phyloP scores from a whole-genome alignment of 2,329 filamentous ascomycete species.

The Aspergillus sp. region DNA sequence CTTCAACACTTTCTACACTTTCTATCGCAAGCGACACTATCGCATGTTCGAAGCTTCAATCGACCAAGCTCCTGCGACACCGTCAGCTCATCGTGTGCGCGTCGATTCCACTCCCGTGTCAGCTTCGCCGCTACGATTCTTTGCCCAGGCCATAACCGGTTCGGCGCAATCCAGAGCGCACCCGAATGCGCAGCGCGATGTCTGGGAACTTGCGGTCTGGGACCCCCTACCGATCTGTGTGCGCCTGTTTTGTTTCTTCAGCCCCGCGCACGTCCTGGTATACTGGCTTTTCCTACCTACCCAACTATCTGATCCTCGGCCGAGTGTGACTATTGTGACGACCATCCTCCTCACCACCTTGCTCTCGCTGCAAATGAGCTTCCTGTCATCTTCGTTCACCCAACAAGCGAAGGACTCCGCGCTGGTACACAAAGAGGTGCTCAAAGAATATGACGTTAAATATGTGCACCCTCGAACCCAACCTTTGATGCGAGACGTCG shows the following conservation, averaged over 20 bases:
- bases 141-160: conserved; percentile 68
- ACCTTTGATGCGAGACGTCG: conserved; percentile 73
- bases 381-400: conserved; percentile 71
- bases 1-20: conserved; percentile 77
- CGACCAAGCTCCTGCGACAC: conserved; percentile 72
- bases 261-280: conserved; percentile 85
- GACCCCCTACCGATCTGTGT: conserved; percentile 84
- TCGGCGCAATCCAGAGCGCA: conserved; percentile 81
- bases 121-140: conserved; percentile 73
- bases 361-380: conserved; percentile 72
- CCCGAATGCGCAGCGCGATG: conserved; percentile 71
- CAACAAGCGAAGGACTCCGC: conserved; percentile 83
- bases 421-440: conserved; percentile 84
- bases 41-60: conserved; percentile 86
- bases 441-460: conserved; percentile 95
- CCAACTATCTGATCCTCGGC: conserved; percentile 69
- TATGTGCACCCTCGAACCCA: conserved; percentile 90
- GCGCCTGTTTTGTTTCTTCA: conserved; percentile 84
- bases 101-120: conserved; percentile 79
- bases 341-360: conserved; percentile 74
- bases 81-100: conserved; percentile 82
- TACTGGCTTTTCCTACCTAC: conserved; percentile 88
- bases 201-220: conserved; percentile 95
- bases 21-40: conserved; percentile 80
- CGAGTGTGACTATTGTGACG: conserved; percentile 82